Percentiles rank a stretch among this genome's conserved stretches.
These are phyloP conservation scores for Pichia deserticola DNA, from an alignment of 805 yeast genomes.

Conservation along the genomic window DNA sequence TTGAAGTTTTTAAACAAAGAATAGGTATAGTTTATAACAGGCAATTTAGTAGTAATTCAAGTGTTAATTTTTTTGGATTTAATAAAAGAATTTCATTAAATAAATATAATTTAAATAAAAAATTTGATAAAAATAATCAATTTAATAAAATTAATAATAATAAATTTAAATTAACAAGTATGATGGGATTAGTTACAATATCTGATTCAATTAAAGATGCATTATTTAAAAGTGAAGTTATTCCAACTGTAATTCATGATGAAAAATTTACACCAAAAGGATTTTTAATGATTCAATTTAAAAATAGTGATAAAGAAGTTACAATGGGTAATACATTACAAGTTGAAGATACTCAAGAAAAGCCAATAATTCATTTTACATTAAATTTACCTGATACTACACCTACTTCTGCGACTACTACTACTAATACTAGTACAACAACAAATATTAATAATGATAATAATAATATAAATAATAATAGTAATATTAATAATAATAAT, in stretches of 20 bases:
- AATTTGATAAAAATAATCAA: not conserved
- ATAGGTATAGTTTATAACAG: too few relatives aligned
- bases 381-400: conserved; percentile 30
- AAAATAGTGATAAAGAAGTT: conserved; percentile 46
- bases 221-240: conserved; percentile 38
- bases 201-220: conserved; percentile 49
- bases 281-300: conserved; percentile 57
- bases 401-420: not conserved
- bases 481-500: too few relatives aligned
- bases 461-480: too few relatives aligned
- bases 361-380: conserved; percentile 63
- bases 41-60: not conserved
- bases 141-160: conserved; percentile 46
- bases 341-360: conserved; percentile 57
- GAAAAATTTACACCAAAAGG: conserved; percentile 36
- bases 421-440: too few relatives aligned
- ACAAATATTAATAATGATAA: too few relatives aligned
- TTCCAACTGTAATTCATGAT: conserved; percentile 47
- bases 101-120: not conserved
- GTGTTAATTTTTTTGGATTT: too few relatives aligned
- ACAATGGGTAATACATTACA: conserved; percentile 70
- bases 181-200: conserved; percentile 37
- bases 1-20: too few relatives aligned
- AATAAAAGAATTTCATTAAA: too few relatives aligned
- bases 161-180: conserved; percentile 10